A percentile compares a stretch with the other conserved stretches of the same genome.
These are phyloP conservation scores for Calonectria ilicicola DNA, from an alignment of 2,329 filamentous ascomycete species.

Conservation along the genomic window DNA sequence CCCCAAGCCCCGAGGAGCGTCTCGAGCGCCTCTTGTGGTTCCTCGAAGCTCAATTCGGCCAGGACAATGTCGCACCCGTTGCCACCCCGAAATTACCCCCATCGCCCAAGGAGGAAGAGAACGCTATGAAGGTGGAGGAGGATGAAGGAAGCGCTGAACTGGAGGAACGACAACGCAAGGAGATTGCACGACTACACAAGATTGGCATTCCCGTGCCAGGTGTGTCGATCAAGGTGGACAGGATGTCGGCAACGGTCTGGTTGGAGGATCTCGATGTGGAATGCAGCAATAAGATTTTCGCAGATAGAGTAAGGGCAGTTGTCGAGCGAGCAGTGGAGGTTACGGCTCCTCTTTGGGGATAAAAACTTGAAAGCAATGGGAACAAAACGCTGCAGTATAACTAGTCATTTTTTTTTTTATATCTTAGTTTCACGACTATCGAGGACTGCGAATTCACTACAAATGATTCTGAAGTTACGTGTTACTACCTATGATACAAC, in stretches of 20 bases:
- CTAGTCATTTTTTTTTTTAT: background rate
- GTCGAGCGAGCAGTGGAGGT: slow-evolving; percentile 92
- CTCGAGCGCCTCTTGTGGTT: slow-evolving; percentile 93
- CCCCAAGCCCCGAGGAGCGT: slow-evolving; percentile 78
- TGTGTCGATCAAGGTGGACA: slow-evolving; percentile 87
- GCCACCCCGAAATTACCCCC: slow-evolving; percentile 69
- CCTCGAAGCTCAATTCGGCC: slow-evolving; percentile 95
- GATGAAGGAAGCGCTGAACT: slow-evolving; percentile 57
- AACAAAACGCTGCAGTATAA: background rate
- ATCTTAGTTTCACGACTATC: background rate
- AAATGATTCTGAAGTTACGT: slow-evolving; percentile 39
- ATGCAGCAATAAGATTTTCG: slow-evolving; percentile 81
- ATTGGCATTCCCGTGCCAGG: slow-evolving; percentile 93
- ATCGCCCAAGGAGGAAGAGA: slow-evolving; percentile 53
- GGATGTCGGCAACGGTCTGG: slow-evolving; percentile 89
- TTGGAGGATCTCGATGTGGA: slow-evolving; percentile 93
- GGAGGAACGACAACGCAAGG: slow-evolving; percentile 71
- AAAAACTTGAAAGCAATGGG: slow-evolving; percentile 21
- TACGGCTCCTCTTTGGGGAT: slow-evolving; percentile 79
- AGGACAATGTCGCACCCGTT: slow-evolving; percentile 84
- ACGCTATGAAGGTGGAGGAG: slow-evolving; percentile 48
- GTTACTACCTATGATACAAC: slow-evolving; percentile 48
- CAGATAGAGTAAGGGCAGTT: slow-evolving; percentile 87
- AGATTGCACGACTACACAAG: slow-evolving; percentile 83
- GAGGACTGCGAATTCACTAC: slow-evolving; percentile 18